Evolutionary conservation across 2,329 filamentous ascomycete species (phyloP), one percentile per base, ranked within the genome.

Genomic region (Diplocarpon rosae): DNA sequence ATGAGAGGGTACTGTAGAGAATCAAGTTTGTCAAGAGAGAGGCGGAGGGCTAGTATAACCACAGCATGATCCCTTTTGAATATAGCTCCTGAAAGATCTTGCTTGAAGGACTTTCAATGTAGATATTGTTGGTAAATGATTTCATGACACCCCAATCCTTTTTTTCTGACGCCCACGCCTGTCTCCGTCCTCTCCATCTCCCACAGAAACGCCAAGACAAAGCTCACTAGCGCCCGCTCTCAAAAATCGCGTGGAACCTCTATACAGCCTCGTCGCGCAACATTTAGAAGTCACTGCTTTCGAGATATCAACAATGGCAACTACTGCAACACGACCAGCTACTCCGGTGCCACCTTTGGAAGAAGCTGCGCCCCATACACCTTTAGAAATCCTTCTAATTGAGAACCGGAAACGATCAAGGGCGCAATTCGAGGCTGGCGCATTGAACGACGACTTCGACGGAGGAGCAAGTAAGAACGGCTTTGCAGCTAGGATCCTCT

Each of bases 381-480:
- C 53, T 52, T 59, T 70, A n/a, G 58, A 65, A 51, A 46, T 50
- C 2, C 59, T 69, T 20, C 58, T 70, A 47, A 58, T 62, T 42
- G 60, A 63, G 54, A 71, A 70, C 50, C 65, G 66, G 15, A 66
- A 63, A 51, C 59, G 60, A 50, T 58, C 67, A 15, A 63, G 64
- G 52, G 55, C 63, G 12, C 57, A 69, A 40, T 71, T 66, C 52
- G 56, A 62, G 47, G 62, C 55, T 16, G 50, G 52, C 38, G 41
- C 41, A 43, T 37, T 24, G 16, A 43, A n/a, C 15, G 41, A 48
- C 29, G 45, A 48, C 28, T 48, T 43, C 34, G 56, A 55, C 30
- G 55, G 60, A 49, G 42, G 48, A 32, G 58, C 59, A 45, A 57
- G 59, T 37, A 52, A 48, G 37, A 37, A 60, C n/a, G 52, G 46